Evolutionary conservation across 208 protist genomes (phyloP).

Genomic region (Leishmania turanica): DNA sequence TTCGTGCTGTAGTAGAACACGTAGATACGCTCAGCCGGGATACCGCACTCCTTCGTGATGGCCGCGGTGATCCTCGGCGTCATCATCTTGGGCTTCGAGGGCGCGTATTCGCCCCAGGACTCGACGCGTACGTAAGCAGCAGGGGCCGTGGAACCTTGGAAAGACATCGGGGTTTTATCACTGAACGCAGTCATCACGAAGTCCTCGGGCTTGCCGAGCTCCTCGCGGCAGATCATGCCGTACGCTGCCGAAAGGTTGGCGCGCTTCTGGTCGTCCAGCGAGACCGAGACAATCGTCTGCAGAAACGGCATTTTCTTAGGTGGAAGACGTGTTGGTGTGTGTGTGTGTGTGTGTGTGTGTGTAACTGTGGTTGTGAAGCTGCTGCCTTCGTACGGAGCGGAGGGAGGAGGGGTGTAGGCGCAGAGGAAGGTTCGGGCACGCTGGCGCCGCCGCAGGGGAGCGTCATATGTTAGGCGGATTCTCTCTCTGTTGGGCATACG

Average conservation of each 20-base stretch:
- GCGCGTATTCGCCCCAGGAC: slow-evolving; percentile 11
- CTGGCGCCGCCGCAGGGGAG: neutral
- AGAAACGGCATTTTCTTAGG: slow-evolving; percentile 34
- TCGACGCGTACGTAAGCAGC: slow-evolving; percentile 32
- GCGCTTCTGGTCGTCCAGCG: slow-evolving; percentile 32
- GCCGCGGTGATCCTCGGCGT: slow-evolving; percentile 31
- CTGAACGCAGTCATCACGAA: slow-evolving; percentile 48
- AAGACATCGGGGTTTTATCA: slow-evolving; percentile 25
- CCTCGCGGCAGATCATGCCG: slow-evolving; percentile 21
- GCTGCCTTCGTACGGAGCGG: neutral
- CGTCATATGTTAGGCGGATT: neutral
- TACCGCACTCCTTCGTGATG: slow-evolving; percentile 26
- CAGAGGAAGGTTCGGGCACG: slow-evolving; percentile 1
- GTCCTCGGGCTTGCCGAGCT: slow-evolving; percentile 34
- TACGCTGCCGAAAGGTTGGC: slow-evolving; percentile 20
- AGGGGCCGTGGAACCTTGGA: slow-evolving; percentile 27
- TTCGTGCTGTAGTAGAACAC: slow-evolving; percentile 35
- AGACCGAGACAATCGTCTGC: slow-evolving; percentile 29
- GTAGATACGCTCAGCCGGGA: slow-evolving; percentile 34
- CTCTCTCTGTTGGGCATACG: neutral
- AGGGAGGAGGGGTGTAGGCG: neutral
- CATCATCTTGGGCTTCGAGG: slow-evolving; percentile 9
- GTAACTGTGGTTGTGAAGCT: neutral
- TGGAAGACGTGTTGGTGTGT: neutral
- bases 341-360: neutral